Conservation (phyloP, 805 yeast genomes). For the Candida hungchunana region DNA sequence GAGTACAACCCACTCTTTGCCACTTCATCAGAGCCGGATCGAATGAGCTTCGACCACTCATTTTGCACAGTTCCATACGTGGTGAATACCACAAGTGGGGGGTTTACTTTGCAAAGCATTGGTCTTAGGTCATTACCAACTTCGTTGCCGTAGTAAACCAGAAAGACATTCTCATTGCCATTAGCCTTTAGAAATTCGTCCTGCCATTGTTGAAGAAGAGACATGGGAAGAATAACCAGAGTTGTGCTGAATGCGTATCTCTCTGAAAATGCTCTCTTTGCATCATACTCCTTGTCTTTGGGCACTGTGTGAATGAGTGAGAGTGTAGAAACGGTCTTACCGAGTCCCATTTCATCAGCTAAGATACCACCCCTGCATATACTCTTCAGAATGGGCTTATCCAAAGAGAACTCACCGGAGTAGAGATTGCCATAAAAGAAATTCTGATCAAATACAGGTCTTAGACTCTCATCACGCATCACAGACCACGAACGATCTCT, state of each 20-base stretch:
- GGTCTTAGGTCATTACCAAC: slow-evolving; percentile 43
- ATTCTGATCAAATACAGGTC: slow-evolving; percentile 13
- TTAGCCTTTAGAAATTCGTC: slow-evolving; percentile 65
- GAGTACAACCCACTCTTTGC: slow-evolving; percentile 56
- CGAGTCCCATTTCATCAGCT: slow-evolving; percentile 97
- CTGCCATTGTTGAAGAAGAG: slow-evolving; percentile 88
- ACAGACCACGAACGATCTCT: slow-evolving; percentile 37
- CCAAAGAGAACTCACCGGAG: slow-evolving; percentile 71
- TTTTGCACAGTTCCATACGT: slow-evolving; percentile 84
- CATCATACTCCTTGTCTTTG: slow-evolving; percentile 33
- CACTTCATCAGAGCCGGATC: slow-evolving; percentile 15
- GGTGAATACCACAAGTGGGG: slow-evolving; percentile 72
- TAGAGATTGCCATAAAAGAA: slow-evolving; percentile 73
- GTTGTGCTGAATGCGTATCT: slow-evolving; percentile 70
- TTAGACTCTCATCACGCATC: slow-evolving; percentile 23
- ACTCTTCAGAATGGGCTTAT: slow-evolving; percentile 60
- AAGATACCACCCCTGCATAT: slow-evolving; percentile 76
- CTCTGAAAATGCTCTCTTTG: background rate
- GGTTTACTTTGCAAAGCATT: slow-evolving; percentile 39
- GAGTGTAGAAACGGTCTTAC: slow-evolving; percentile 83
- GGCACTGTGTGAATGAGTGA: slow-evolving; percentile 69
- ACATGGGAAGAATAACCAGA: slow-evolving; percentile 83
- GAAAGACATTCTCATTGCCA: slow-evolving; percentile 40
- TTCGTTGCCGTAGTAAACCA: slow-evolving; percentile 74
- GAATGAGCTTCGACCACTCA: slow-evolving; percentile 54